Evolutionary conservation across 1,139 yeast species (phyloP), one percentile per base, ranked within the genome.

Genomic region (Candida sp.): DNA sequence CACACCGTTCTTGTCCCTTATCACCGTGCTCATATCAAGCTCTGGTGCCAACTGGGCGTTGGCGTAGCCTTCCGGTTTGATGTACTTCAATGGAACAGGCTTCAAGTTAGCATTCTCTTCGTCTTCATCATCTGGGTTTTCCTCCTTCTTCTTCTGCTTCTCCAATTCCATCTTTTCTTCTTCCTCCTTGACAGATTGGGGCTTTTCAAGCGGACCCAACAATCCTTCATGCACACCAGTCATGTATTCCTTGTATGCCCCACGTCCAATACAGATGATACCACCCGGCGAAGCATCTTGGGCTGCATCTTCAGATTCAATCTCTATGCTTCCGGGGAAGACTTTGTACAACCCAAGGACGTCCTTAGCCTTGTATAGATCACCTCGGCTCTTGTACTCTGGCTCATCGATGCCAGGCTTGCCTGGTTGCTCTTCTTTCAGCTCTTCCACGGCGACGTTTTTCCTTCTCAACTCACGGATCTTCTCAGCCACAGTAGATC

Each of bases 151-250:
- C 49, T 56, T 52, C 37, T 53, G 49, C 47, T 60, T 59, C 34
- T 58, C 68, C 31, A 59, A 60, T 12, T 50, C 64, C 2, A 54
- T 50, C 37, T 65, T 65, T 7, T 65, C 68, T 26, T 72, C 78
- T 26, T 68, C 73, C 28, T 67, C 72, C 27, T 60, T 51, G 28
- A 62, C 55, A 44, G 54, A 64, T 48, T 65, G 68, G 2, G 96
- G 96, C 51, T 80, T 79, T 30, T 87, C 92, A 53, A 93, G 73
- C 2, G 98, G 98, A 0, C 99, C 99, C 47, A 96, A 72, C 65
- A 96, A 78, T 7, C 99, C 99, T 70, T 96, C 99, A 62, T 94
- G 98, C 7, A 96, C 68, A 6, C 99, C 99, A 48, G 83, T 81
- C 51, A 96, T 68, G 65, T 90, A 96, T 73, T 96, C 99, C 67